Evolutionary conservation across 1,284 basidiomycete genomes (phyloP).

Genomic region (Microbotryum intermedium): DNA sequence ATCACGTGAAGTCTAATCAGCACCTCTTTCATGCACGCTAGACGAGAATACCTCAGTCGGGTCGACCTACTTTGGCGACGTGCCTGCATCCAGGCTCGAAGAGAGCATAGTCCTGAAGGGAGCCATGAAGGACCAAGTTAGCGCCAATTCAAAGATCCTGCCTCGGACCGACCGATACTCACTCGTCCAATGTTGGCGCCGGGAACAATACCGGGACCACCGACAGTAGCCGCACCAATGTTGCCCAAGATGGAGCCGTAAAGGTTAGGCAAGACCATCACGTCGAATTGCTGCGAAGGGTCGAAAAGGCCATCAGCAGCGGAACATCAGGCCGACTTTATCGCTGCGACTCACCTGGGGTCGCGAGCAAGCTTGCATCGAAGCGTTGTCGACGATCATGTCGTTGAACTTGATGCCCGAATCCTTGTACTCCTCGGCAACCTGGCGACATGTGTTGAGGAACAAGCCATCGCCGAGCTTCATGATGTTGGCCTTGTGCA

Average conservation of each 20-base stretch:
- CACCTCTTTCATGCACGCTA: neutral
- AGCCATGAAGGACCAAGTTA: conserved; percentile 7
- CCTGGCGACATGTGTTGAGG: conserved; percentile 92
- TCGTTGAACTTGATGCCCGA: conserved; percentile 88
- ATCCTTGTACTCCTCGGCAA: conserved; percentile 88
- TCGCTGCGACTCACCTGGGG: neutral
- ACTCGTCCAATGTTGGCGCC: conserved; percentile 96
- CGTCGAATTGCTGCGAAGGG: conserved; percentile 90
- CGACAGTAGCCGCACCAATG: conserved; percentile 96
- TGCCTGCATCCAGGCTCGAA: conserved; percentile 99
- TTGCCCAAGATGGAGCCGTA: conserved; percentile 90
- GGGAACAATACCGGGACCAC: conserved; percentile 94
- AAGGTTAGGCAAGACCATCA: conserved; percentile 97
- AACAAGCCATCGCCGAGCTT: conserved; percentile 99
- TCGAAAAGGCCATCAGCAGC: conserved; percentile 49
- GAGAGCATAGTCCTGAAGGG: conserved; percentile 76
- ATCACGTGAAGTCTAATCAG: neutral
- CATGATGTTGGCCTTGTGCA: conserved; percentile 99
- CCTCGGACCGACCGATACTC: conserved; percentile 37
- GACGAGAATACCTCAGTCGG: conserved; percentile 54
- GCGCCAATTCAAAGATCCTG: conserved; percentile 7
- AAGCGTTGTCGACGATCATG: conserved; percentile 62
- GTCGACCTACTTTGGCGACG: conserved; percentile 73
- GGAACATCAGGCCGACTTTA: neutral
- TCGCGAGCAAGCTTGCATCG: conserved; percentile 29